Base-by-base conservation (phyloP, 2,329 filamentous ascomycete species). In the Fusarium torreyae region DNA sequence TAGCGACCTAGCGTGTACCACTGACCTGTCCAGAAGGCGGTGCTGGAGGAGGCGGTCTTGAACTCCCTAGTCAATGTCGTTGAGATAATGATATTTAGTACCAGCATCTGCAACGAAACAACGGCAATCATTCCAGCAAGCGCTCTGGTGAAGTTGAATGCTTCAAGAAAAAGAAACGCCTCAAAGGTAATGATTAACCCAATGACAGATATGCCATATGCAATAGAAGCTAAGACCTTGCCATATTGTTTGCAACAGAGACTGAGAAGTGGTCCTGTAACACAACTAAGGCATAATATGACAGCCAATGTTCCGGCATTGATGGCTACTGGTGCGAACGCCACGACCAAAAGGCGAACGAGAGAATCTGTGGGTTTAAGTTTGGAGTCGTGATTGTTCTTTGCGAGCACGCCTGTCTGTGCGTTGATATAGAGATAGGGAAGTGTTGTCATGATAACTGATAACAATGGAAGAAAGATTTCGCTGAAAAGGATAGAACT, bases 241-340 rank as follows among this genome's bases (percentile, higher is more conserved):
- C 96, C 96, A 68, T 98, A 98, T 81, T 98, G 98, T 90, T 99
- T 99, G 89, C 96, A 99, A 85, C 96, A 99, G 93, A 99, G 97
- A 84, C 94, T 92, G 52, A 99, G 87, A 15, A 99, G 70, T 1
- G 96, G 96, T 64, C 96, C 96, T 93, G 98, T 98, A 81, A 93
- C 98, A 79, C 96, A 99, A 50, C 96, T 96, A 93, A 99, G 94
- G 50, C 84, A 92, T 77, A 99, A 99, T 82, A 99, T 90, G 52
- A 83, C 88, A 57, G 81, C 87, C 3, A 95, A 83, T 9, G 94
- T 88, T 82, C 94, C 96, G 22, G 94, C 94, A 77, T 99, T 99
- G 81, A 99, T 82, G 55, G 83, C 94, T 61, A 99, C 89, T 0
- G 96, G 96, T 0, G 90, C 95, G 55, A 98, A 88, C 0, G 95